Conservation (phyloP, 345 rosid genomes). For the Salix dunnii region DNA sequence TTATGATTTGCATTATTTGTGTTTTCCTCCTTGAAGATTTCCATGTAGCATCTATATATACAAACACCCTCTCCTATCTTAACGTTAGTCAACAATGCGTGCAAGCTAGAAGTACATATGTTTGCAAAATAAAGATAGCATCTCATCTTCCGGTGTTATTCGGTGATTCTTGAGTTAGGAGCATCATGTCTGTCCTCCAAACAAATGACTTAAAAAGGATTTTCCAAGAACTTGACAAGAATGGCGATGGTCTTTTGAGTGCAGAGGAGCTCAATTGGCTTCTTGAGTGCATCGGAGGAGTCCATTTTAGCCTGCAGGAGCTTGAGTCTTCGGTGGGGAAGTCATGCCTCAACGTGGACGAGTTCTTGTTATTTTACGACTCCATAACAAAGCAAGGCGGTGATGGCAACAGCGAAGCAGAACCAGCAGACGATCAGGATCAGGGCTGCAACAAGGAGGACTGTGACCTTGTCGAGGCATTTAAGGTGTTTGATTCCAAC, state of each 20-base stretch:
- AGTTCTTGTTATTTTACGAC: constrained; percentile 55
- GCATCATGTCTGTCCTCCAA: constrained; percentile 39
- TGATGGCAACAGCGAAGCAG: not conserved
- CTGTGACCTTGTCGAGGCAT: constrained; percentile 50
- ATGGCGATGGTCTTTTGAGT: constrained; percentile 60
- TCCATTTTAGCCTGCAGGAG: constrained; percentile 37
- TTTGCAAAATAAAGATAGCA: not conserved
- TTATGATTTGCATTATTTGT: not conserved
- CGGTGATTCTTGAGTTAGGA: not conserved
- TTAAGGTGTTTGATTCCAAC: constrained; percentile 62
- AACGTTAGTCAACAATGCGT: not conserved
- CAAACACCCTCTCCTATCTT: not conserved
- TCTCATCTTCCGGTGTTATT: not conserved
- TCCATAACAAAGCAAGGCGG: constrained; percentile 30
- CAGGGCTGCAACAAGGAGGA: not conserved
- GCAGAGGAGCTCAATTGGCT: constrained; percentile 73
- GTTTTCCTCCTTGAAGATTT: not conserved
- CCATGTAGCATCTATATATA: not conserved
- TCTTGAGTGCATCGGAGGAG: constrained; percentile 37
- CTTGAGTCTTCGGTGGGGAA: constrained; percentile 59
- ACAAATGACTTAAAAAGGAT: constrained; percentile 49
- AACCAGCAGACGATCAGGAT: not conserved
- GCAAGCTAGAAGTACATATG: not conserved
- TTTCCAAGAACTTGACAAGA: constrained; percentile 64
- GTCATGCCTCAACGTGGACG: constrained; percentile 46